Evolutionary conservation across 1,284 basidiomycete genomes (phyloP).

Genomic region (Crocinoboletus sp.): DNA sequence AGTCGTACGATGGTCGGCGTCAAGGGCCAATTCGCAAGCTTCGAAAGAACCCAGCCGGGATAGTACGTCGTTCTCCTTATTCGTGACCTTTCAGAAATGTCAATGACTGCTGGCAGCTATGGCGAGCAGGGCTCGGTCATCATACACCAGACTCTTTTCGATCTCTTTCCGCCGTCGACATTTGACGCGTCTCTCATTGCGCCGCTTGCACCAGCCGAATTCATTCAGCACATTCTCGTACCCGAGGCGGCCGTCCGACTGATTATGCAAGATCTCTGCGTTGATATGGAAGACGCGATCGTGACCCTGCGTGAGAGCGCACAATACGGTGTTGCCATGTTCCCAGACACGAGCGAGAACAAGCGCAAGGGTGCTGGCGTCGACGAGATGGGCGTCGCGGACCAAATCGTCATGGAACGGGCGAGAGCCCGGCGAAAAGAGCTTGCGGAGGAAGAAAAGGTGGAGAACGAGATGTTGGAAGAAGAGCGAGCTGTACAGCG

Average conservation of each 20-base stretch:
- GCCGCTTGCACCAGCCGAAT: slow-evolving; percentile 65
- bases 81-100: background rate
- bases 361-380: slow-evolving; percentile 35
- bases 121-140: slow-evolving; percentile 75
- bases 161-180: slow-evolving; percentile 61
- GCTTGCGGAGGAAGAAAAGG: slow-evolving; percentile 52
- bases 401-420: slow-evolving; percentile 61
- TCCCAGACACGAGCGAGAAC: slow-evolving; percentile 53
- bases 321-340: slow-evolving; percentile 75
- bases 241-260: slow-evolving; percentile 71
- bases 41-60: slow-evolving; percentile 74
- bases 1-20: slow-evolving; percentile 60
- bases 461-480: slow-evolving; percentile 36
- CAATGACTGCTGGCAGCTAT: slow-evolving; percentile 45
- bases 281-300: slow-evolving; percentile 46
- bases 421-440: slow-evolving; percentile 57
- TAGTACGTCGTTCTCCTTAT: slow-evolving; percentile 52
- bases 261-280: slow-evolving; percentile 61
- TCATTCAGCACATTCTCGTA: slow-evolving; percentile 67
- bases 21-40: slow-evolving; percentile 66
- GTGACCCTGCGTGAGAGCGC: slow-evolving; percentile 66
- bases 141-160: slow-evolving; percentile 69
- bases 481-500: slow-evolving; percentile 28
- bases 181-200: slow-evolving; percentile 48
- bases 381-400: slow-evolving; percentile 43